These are phyloP conservation scores for Lentinula sp. DNA, from an alignment of 768 basidiomycete genomes.

Conservation along the genomic window DNA sequence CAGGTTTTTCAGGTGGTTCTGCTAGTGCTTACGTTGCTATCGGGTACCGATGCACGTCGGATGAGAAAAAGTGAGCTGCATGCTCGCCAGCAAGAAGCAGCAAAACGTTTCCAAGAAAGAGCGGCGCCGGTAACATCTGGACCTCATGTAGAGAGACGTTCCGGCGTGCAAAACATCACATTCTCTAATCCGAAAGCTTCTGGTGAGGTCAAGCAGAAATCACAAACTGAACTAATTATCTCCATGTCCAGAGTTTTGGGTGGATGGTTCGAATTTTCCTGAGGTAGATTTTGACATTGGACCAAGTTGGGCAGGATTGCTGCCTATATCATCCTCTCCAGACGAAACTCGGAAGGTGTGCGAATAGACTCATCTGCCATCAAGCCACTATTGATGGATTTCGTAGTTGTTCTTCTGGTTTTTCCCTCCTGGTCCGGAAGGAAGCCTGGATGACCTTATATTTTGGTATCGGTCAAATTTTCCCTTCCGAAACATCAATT, in stretches of 20 bases:
- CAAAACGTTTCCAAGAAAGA: conserved; percentile 13
- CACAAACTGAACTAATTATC: too few relatives aligned
- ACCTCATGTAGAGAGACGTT: conserved; percentile 6
- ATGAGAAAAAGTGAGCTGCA: conserved; percentile 22
- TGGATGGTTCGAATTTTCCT: conserved; percentile 60
- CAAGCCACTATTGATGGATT: neutral
- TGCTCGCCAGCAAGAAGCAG: conserved; percentile 25
- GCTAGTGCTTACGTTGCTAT: neutral
- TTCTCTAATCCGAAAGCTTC: conserved; percentile 64
- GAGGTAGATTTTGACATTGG: conserved; percentile 70
- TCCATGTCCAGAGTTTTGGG: conserved; percentile 51
- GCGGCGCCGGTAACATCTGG: neutral
- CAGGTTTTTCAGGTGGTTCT: neutral
- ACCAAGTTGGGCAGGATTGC: conserved; percentile 67
- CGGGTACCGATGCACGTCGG: conserved; percentile 11
- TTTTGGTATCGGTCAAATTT: conserved; percentile 47
- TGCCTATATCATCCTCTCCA: conserved; percentile 57
- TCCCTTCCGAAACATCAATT: neutral
- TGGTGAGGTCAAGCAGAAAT: conserved; percentile 26
- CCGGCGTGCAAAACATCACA: conserved; percentile 54
- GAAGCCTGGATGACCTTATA: conserved; percentile 66
- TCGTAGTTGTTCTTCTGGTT: conserved; percentile 77
- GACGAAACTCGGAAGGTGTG: conserved; percentile 67
- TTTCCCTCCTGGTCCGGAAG: conserved; percentile 72
- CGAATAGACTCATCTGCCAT: neutral